A percentile compares a stretch with the other conserved stretches of the same genome.
Conservation (phyloP, 1,284 basidiomycete species). For the Tilletia setariae region DNA sequence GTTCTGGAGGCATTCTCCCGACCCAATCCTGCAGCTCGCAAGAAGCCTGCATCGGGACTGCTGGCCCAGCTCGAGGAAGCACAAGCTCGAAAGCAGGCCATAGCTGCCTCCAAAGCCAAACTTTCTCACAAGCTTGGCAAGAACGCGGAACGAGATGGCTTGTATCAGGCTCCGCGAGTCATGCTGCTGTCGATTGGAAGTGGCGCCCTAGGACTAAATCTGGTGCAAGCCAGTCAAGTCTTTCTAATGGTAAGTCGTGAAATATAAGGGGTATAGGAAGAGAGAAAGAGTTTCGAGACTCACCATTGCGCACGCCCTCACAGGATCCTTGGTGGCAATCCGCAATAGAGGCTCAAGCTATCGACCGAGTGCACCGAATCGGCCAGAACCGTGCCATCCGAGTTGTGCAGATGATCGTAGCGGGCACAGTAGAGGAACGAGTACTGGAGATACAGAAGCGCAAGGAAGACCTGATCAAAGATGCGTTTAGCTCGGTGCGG, state of each 20-base stretch:
- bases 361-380: constrained; percentile 70
- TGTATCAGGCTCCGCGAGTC: not conserved
- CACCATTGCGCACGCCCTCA: no score
- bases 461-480: constrained; percentile 63
- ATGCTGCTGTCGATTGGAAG: constrained; percentile 14
- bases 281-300: no score
- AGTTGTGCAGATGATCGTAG: constrained; percentile 69
- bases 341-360: constrained; percentile 76
- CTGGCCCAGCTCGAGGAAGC: constrained; percentile 7
- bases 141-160: constrained; percentile 24
- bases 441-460: constrained; percentile 77
- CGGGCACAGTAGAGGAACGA: constrained; percentile 73
- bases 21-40: not conserved
- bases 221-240: constrained; percentile 14
- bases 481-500: constrained; percentile 11
- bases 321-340: constrained; percentile 72
- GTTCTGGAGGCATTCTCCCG: constrained; percentile 10
- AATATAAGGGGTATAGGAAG: no score
- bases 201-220: constrained; percentile 12
- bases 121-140: constrained; percentile 25
- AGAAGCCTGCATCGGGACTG: not conserved
- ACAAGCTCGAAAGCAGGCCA: not conserved
- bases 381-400: constrained; percentile 57
- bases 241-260: constrained; percentile 13
- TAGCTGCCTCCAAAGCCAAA: constrained; percentile 18